These are phyloP conservation scores for Termitomyces sp. DNA, from an alignment of 768 basidiomycete genomes.

Conservation along the genomic window DNA sequence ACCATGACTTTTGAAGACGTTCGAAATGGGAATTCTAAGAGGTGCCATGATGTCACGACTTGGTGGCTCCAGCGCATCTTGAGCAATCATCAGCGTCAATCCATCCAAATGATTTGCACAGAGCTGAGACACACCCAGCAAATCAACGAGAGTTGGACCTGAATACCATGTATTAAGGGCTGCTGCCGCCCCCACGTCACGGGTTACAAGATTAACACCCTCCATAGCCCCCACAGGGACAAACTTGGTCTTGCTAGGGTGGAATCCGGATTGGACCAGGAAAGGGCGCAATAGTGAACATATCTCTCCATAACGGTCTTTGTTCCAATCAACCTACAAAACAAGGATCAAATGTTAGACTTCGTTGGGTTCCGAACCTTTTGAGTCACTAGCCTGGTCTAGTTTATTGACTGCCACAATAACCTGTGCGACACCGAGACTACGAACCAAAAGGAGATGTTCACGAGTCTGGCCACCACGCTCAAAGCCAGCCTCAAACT, in stretches of 20 bases:
- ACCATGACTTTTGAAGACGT: constrained; percentile 89
- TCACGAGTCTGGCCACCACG: constrained; percentile 94
- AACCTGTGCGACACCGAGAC: constrained; percentile 88
- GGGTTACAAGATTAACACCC: constrained; percentile 74
- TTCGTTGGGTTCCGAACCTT: background rate
- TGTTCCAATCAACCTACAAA: constrained; percentile 80
- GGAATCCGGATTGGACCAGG: constrained; percentile 85
- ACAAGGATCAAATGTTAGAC: background rate
- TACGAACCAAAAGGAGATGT: constrained; percentile 87
- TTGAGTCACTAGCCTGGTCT: constrained; percentile 62
- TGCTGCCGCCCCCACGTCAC: constrained; percentile 42
- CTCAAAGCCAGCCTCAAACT: constrained; percentile 95
- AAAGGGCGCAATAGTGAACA: constrained; percentile 71
- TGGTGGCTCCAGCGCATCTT: constrained; percentile 83
- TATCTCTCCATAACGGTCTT: constrained; percentile 84
- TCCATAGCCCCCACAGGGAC: constrained; percentile 88
- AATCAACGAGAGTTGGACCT: constrained; percentile 80
- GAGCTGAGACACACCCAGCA: constrained; percentile 60
- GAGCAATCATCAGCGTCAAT: background rate
- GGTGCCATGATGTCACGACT: constrained; percentile 70
- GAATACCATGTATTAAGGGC: constrained; percentile 71
- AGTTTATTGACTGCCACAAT: constrained; percentile 95
- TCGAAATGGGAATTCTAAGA: constrained; percentile 85
- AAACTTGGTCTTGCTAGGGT: constrained; percentile 72
- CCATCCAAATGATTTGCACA: background rate